phyloP scores from a whole-genome alignment of 768 basidiomycete genomes.

The Filobasidium wieringae region DNA sequence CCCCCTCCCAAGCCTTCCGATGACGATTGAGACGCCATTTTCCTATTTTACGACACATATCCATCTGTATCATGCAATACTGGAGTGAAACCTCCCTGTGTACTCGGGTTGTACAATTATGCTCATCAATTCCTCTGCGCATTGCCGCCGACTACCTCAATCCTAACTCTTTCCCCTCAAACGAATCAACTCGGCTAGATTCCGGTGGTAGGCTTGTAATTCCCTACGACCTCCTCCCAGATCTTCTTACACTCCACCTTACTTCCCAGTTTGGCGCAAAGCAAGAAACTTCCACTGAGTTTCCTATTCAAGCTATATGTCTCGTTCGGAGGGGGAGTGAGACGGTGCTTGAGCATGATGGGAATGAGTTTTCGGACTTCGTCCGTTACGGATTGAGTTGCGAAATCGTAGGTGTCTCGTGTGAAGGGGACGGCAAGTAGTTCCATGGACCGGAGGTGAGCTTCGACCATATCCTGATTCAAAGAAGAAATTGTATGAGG shows the following conservation, averaged over 20 bases:
- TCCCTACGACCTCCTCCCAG: conserved; percentile 58
- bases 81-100: background rate
- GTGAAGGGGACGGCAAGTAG: conserved; percentile 82
- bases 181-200: background rate
- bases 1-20: conserved; percentile 15
- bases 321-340: conserved; percentile 86
- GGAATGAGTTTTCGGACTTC: conserved; percentile 73
- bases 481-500: background rate
- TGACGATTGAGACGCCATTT: conserved; percentile 9
- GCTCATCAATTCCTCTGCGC: background rate
- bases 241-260: conserved; percentile 58
- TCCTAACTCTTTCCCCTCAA: background rate
- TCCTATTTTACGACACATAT: no score
- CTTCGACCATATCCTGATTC: conserved; percentile 64
- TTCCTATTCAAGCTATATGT: conserved; percentile 84
- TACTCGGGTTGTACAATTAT: background rate
- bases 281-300: conserved; percentile 42
- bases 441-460: conserved; percentile 70
- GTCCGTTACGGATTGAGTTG: conserved; percentile 50
- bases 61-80: no score
- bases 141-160: background rate
- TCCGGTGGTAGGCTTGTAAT: conserved; percentile 31
- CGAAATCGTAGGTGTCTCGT: conserved; percentile 68
- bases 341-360: conserved; percentile 71
- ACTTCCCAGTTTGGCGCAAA: conserved; percentile 53